Evolutionary conservation across 345 rosid species (phyloP).

Genomic region (Sonneratia alba): DNA sequence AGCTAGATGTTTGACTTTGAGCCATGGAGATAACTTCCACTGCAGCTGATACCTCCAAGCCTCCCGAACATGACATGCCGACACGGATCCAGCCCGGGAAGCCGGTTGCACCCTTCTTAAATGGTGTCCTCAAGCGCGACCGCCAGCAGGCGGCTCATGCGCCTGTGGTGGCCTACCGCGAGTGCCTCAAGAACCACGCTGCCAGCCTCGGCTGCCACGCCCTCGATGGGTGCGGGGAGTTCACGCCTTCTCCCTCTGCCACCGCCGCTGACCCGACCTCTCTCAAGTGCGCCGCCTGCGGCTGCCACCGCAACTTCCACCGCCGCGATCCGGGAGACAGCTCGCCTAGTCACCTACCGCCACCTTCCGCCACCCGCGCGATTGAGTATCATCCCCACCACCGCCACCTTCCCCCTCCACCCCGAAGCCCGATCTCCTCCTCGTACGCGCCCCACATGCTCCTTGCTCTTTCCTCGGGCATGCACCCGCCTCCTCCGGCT

Average conservation of each 20-base stretch:
- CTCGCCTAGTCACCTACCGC: not conserved
- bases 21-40: slow-evolving; percentile 59
- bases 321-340: slow-evolving; percentile 44
- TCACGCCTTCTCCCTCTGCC: slow-evolving; percentile 54
- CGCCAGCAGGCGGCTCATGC: slow-evolving; percentile 20
- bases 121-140: slow-evolving; percentile 62
- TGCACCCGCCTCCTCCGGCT: slow-evolving; percentile 4
- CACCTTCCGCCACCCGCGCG: slow-evolving; percentile 14
- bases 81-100: slow-evolving; percentile 47
- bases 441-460: slow-evolving; percentile 73
- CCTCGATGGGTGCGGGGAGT: slow-evolving; percentile 78
- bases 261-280: slow-evolving; percentile 50
- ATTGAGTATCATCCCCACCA: slow-evolving; percentile 67
- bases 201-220: slow-evolving; percentile 65
- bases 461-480: slow-evolving; percentile 42
- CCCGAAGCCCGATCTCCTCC: slow-evolving; percentile 64
- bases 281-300: slow-evolving; percentile 69
- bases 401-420: slow-evolving; percentile 20
- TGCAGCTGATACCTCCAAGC: slow-evolving; percentile 18
- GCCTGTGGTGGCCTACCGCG: slow-evolving; percentile 34
- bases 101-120: slow-evolving; percentile 30
- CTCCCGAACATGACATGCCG: slow-evolving; percentile 38
- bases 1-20: slow-evolving; percentile 26
- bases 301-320: slow-evolving; percentile 87
- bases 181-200: slow-evolving; percentile 76